These are phyloP conservation scores for Pestalotiopsis sp. DNA, from an alignment of 2,329 filamentous ascomycete species.

Conservation along the genomic window DNA sequence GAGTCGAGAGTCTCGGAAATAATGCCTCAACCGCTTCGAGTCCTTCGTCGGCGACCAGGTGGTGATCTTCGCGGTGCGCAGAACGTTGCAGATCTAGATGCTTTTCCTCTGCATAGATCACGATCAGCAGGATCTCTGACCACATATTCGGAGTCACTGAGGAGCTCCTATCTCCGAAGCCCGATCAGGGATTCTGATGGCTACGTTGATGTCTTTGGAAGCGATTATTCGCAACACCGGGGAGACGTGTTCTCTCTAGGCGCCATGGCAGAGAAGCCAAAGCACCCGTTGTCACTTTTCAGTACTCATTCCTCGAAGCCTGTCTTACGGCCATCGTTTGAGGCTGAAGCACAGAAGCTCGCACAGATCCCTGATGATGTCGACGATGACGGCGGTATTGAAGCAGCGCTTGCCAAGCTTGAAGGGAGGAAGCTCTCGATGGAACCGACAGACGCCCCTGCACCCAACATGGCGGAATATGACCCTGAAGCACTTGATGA, in stretches of 20 bases:
- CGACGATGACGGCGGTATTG: conserved; percentile 81
- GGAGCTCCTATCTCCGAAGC: conserved; percentile 57
- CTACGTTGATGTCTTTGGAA: conserved; percentile 47
- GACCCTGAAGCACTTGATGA: conserved; percentile 19
- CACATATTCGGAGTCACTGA: conserved; percentile 61
- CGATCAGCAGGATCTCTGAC: conserved; percentile 63
- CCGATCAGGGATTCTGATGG: conserved; percentile 40
- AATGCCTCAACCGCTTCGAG: conserved; percentile 57
- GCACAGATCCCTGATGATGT: conserved; percentile 84
- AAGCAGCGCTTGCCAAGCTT: conserved; percentile 88
- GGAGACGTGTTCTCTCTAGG: conserved; percentile 59
- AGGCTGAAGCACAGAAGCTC: conserved; percentile 84
- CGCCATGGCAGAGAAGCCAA: conserved; percentile 53
- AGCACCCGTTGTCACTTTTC: conserved; percentile 55
- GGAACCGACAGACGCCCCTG: conserved; percentile 32
- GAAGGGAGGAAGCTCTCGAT: conserved; percentile 66
- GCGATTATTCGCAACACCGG: conserved; percentile 43
- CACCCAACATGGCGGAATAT: conserved; percentile 22
- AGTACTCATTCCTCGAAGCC: conserved; percentile 66
- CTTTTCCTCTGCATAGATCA: conserved; percentile 50
- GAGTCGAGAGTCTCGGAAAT: conserved; percentile 50
- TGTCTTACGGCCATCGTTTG: conserved; percentile 75
- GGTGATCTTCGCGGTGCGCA: conserved; percentile 72
- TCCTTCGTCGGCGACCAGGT: conserved; percentile 73
- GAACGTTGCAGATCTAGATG: conserved; percentile 65